phyloP scores from a whole-genome alignment of 2,329 filamentous ascomycete species.

The Penicillium freii region DNA sequence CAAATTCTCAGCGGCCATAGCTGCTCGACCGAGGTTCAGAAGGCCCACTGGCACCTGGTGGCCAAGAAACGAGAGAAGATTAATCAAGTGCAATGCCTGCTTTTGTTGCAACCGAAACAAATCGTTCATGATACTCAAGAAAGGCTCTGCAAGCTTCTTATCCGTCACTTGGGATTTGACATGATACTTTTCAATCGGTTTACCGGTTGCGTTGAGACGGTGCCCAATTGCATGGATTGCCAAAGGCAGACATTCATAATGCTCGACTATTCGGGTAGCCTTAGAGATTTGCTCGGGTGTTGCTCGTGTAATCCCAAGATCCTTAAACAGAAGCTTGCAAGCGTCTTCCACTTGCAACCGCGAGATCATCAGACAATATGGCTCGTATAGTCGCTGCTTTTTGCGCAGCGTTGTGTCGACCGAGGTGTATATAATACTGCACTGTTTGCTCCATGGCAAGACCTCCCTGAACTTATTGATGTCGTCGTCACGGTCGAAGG shows the following conservation, averaged over 20 bases:
- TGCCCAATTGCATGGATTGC: conserved; percentile 67
- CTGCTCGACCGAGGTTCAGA: conserved; percentile 53
- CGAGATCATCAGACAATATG: conserved; percentile 57
- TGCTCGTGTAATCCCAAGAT: conserved; percentile 59
- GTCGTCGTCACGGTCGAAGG: conserved; percentile 57
- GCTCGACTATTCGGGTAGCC: conserved; percentile 60
- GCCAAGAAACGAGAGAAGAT: conserved; percentile 63
- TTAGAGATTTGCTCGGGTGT: conserved; percentile 55
- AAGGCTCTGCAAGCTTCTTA: conserved; percentile 53
- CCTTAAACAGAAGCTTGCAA: conserved; percentile 59
- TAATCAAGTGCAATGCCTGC: conserved; percentile 64
- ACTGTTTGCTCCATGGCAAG: conserved; percentile 63
- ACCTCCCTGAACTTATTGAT: conserved; percentile 54
- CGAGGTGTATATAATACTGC: conserved; percentile 67
- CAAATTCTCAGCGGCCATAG: conserved; percentile 34
- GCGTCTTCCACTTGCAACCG: conserved; percentile 58
- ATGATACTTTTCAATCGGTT: conserved; percentile 60
- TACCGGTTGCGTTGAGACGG: conserved; percentile 59
- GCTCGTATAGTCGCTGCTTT: conserved; percentile 59
- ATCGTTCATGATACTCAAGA: conserved; percentile 50
- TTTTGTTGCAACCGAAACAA: conserved; percentile 40
- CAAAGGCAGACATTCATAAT: conserved; percentile 64
- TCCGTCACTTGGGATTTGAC: conserved; percentile 57
- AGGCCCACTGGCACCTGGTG: conserved; percentile 66
- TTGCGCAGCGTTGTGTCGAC: conserved; percentile 58